Base-by-base conservation (phyloP, 2,329 filamentous ascomycete species). In the Coleophoma cylindrospora region DNA sequence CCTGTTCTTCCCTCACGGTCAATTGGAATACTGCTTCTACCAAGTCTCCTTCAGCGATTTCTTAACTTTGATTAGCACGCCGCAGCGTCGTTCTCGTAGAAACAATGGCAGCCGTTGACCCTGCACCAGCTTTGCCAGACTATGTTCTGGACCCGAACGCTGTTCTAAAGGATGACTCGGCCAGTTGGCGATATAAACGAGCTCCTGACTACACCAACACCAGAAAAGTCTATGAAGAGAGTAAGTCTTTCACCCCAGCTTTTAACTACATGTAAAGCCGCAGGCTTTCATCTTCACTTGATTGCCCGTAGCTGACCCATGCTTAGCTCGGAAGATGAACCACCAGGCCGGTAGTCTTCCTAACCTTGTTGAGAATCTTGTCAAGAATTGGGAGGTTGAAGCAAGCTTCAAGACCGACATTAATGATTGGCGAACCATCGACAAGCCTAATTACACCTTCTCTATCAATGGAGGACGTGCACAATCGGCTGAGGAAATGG, bases 381-480 rank as follows among this genome's bases (percentile, higher is more conserved):
- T 87, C 61, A 86, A 87, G 70, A 87, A 87, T 64, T 87, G 83
- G 84, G 83, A 87, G 65, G 77, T 86, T 47, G 83, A 87, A 64
- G 84, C 84, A 1, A 85, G 80, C 0, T 86, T 84, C 75, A 87
- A 87, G 68, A 74, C 75, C 8, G 60, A 72, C 14, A 70, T 86
- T 10, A 58, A 68, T 3, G 80, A 87, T 66, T 87, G 83, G 83
- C 75, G 83, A 43, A 87, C 84, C 2, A 74, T 87, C 57, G 80
- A 86, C 63, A 71, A 68, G 4, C 62, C 69, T 7, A 76, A 74
- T 32, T 87, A 86, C 70, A 74, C 70, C 3, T 86, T 87, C 60
- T 74, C 80, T 22, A 77, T 86, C 65, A 86, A 86, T 57, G 81
- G 82, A 33, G 76, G 75, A 0, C 70, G 74, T 9, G 71, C 78